These are phyloP conservation scores for Papilionanthe hybrid DNA, from an alignment of 116 monocot genomes.

Conservation along the genomic window DNA sequence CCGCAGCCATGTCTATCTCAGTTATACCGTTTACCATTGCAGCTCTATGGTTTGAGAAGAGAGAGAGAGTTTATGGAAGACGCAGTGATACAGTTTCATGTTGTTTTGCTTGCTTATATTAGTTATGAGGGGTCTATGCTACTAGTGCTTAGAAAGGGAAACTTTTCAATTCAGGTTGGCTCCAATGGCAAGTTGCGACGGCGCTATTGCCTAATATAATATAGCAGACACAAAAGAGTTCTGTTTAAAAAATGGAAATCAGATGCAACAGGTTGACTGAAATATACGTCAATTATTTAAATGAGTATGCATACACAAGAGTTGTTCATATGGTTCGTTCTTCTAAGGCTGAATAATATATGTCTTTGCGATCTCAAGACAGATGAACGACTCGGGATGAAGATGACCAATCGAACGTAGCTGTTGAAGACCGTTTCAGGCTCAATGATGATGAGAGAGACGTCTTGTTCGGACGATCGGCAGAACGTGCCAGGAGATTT, in stretches of 20 bases:
- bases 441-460: too few species aligned
- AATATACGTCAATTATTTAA: too few species aligned
- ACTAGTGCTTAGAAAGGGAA: neutral
- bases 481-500: too few species aligned
- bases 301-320: too few species aligned
- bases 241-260: neutral
- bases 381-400: too few species aligned
- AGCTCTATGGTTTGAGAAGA: neutral
- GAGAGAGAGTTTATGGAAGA: neutral
- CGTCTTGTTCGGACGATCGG: too few species aligned
- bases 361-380: too few species aligned
- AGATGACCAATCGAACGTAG: too few species aligned
- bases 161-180: neutral
- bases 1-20: constrained; percentile 1
- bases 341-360: too few species aligned
- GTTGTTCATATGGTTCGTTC: too few species aligned
- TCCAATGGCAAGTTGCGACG: neutral
- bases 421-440: too few species aligned
- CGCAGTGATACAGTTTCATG: neutral
- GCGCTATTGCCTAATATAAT: neutral
- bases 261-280: too few species aligned
- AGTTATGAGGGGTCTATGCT: neutral
- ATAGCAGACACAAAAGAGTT: neutral
- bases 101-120: neutral
- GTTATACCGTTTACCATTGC: neutral